These are phyloP conservation scores for Penicillium herquei DNA, from an alignment of 495 filamentous ascomycete genomes.

Conservation along the genomic window DNA sequence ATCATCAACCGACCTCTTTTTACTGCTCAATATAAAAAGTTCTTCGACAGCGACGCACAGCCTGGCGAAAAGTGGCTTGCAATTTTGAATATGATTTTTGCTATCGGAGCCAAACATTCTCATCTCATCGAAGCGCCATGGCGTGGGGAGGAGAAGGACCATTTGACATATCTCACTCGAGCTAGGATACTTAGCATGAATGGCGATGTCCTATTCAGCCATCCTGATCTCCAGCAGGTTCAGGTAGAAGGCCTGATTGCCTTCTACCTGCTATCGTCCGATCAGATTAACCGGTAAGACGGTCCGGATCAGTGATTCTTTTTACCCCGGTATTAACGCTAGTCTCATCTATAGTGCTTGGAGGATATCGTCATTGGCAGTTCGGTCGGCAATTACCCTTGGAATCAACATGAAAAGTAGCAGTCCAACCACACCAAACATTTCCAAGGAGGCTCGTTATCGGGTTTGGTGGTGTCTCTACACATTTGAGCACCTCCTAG, in stretches of 20 bases:
- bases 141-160: slow-evolving; percentile 50
- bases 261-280: slow-evolving; percentile 60
- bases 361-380: slow-evolving; percentile 58
- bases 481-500: slow-evolving; percentile 58
- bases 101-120: slow-evolving; percentile 59
- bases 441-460: slow-evolving; percentile 61
- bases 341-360: slow-evolving; percentile 51
- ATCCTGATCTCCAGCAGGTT: slow-evolving; percentile 62
- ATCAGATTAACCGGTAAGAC: slow-evolving; percentile 62
- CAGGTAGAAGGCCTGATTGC: slow-evolving; percentile 58
- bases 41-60: slow-evolving; percentile 39
- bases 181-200: slow-evolving; percentile 59
- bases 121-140: slow-evolving; percentile 53
- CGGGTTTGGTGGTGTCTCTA: slow-evolving; percentile 68
- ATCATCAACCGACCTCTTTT: slow-evolving; percentile 55
- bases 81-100: slow-evolving; percentile 65
- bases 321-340: background rate
- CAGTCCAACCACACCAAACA: slow-evolving; percentile 44
- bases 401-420: slow-evolving; percentile 65
- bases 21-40: slow-evolving; percentile 42
- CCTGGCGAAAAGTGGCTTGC: slow-evolving; percentile 57
- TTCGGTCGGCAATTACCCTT: slow-evolving; percentile 59
- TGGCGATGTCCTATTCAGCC: slow-evolving; percentile 50
- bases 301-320: no score
- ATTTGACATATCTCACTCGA: slow-evolving; percentile 44